Evolutionary conservation across 306 rosid genomes (phyloP).

Genomic region (Lagenaria siceraria): DNA sequence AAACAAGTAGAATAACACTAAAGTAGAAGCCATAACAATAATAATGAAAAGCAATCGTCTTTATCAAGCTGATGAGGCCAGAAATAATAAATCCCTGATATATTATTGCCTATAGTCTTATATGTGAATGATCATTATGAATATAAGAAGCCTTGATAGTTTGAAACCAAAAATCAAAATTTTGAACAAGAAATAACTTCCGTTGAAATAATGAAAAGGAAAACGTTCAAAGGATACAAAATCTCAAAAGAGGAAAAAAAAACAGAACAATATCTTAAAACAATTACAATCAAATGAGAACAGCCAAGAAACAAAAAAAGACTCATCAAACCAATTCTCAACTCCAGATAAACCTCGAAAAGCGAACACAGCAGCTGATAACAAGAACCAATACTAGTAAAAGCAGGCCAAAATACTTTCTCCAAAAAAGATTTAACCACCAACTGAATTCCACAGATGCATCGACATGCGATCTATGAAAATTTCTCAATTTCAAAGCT

Average conservation of each 20-base stretch:
- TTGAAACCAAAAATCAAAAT: neutral
- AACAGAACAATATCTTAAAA: neutral
- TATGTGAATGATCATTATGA: neutral
- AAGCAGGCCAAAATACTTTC: neutral
- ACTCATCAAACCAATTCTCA: neutral
- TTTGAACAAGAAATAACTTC: neutral
- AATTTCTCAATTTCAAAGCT: too few relatives aligned
- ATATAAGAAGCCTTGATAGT: neutral
- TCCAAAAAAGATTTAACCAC: neutral
- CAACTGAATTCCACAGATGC: neutral
- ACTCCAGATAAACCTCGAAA: neutral
- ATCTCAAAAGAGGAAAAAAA: too few relatives aligned
- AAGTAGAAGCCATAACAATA: neutral
- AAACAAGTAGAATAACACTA: neutral
- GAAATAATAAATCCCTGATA: neutral
- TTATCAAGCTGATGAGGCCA: neutral
- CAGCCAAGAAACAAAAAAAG: neutral
- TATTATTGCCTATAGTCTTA: neutral
- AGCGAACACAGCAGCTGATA: neutral
- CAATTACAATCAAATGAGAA: neutral
- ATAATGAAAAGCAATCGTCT: neutral
- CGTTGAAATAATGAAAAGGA: too few relatives aligned
- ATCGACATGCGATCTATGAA: neutral
- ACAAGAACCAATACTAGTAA: neutral
- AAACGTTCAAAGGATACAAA: too few relatives aligned